Conservation (phyloP, 75 land plant species). For the Selaginella moellendorffii region DNA sequence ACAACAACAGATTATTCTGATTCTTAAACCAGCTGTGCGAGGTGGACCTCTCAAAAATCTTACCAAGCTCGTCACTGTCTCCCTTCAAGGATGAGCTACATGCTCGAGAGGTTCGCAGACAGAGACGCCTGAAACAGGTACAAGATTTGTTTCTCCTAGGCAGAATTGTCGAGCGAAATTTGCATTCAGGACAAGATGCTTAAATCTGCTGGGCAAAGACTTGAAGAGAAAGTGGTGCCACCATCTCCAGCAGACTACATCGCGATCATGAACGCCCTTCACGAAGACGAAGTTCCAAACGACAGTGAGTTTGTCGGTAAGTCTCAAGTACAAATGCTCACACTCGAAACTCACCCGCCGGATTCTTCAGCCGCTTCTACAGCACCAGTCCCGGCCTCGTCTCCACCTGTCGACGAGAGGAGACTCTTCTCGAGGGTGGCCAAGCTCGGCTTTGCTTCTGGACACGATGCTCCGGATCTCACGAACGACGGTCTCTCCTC, state of each 20-base stretch:
- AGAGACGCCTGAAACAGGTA: constrained; percentile 63
- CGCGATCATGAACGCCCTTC: constrained; percentile 15
- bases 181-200: constrained; percentile 17
- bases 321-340: background rate
- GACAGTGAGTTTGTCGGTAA: constrained; percentile 14
- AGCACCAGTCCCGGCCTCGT: background rate
- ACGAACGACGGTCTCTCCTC: background rate
- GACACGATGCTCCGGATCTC: constrained; percentile 8
- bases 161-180: no score
- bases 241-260: constrained; percentile 25
- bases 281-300: constrained; percentile 15
- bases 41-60: constrained; percentile 52
- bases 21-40: constrained; percentile 75
- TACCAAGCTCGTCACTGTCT: constrained; percentile 45
- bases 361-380: no score
- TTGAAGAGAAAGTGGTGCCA: constrained; percentile 16
- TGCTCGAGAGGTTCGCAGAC: constrained; percentile 58
- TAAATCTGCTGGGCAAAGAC: constrained; percentile 17
- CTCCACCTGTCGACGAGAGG: constrained; percentile 2
- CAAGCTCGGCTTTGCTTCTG: constrained; percentile 3
- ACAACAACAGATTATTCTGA: no score
- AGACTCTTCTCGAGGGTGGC: background rate
- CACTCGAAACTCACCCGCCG: no score
- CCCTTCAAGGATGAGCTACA: constrained; percentile 82
- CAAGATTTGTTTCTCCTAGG: no score